These are phyloP conservation scores for Geranium brycei DNA, from an alignment of 345 rosid genomes.

Conservation along the genomic window DNA sequence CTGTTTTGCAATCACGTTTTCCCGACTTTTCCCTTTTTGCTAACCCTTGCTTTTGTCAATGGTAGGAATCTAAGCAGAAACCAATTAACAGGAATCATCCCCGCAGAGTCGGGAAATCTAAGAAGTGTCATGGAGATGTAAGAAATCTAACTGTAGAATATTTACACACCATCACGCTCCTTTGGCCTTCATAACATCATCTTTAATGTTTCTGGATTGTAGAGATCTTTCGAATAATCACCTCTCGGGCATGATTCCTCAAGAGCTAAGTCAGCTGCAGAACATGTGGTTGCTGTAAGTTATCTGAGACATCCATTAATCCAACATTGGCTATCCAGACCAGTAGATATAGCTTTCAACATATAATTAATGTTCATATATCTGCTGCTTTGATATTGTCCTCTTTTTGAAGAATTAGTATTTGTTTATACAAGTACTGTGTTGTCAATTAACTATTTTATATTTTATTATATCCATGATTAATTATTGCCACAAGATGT, in stretches of 20 bases:
- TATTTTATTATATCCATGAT: too few species aligned
- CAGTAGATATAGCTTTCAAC: too few species aligned
- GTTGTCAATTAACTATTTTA: too few species aligned
- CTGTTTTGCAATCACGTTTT: background rate
- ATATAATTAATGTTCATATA: too few species aligned
- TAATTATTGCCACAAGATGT: too few species aligned
- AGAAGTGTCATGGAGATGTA: slow-evolving; percentile 89
- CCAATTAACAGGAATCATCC: slow-evolving; percentile 51
- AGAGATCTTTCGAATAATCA: slow-evolving; percentile 91
- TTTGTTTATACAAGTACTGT: too few species aligned
- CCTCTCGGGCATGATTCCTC: slow-evolving; percentile 66
- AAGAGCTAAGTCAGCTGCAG: slow-evolving; percentile 69
- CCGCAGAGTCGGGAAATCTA: slow-evolving; percentile 77
- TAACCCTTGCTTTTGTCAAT: slow-evolving; percentile 4
- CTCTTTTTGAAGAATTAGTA: too few species aligned
- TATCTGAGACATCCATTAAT: background rate
- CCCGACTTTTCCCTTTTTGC: slow-evolving; percentile 3
- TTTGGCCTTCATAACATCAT: slow-evolving; percentile 10
- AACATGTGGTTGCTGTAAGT: slow-evolving; percentile 56
- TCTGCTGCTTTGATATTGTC: too few species aligned
- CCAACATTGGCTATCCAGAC: too few species aligned
- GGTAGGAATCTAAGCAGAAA: slow-evolving; percentile 80
- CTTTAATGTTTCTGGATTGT: slow-evolving; percentile 12
- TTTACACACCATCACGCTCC: background rate
- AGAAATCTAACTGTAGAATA: slow-evolving; percentile 13